A percentile compares a stretch with the other conserved stretches of the same genome.
Evolutionary conservation across 345 rosid genomes (phyloP).

Genomic region (Populus alba): DNA sequence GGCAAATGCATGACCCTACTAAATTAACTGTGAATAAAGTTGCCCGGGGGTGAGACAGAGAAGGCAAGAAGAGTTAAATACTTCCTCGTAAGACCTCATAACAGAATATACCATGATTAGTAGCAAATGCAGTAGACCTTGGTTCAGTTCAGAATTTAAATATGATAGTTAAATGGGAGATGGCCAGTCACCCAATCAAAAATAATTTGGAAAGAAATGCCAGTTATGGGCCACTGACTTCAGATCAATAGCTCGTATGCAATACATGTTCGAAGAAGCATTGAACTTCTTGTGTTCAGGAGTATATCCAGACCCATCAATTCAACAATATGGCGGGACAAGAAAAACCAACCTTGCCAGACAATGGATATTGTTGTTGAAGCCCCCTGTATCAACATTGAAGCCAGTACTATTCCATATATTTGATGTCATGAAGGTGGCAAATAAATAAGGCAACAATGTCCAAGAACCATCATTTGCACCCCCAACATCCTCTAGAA

Average conservation of each 20-base stretch:
- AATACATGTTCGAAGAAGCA: background rate
- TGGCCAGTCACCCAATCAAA: background rate
- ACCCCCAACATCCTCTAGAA: conserved; percentile 87
- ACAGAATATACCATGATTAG: background rate
- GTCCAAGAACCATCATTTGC: conserved; percentile 94
- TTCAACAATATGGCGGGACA: background rate
- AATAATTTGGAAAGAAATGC: too few relatives aligned
- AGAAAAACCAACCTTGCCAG: conserved; percentile 69
- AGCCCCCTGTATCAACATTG: conserved; percentile 91
- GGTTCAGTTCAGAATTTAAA: background rate
- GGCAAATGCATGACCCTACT: background rate
- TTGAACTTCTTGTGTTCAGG: background rate
- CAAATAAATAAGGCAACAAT: conserved; percentile 85
- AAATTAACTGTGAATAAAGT: background rate
- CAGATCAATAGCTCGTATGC: too few relatives aligned
- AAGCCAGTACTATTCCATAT: conserved; percentile 90
- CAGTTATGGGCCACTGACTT: too few relatives aligned
- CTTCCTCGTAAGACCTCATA: too few relatives aligned
- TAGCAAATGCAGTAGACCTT: background rate
- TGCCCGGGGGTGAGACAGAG: background rate
- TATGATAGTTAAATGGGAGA: background rate
- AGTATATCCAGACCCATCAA: background rate
- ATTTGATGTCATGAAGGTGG: conserved; percentile 80
- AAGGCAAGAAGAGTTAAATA: background rate
- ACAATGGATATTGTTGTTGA: conserved; percentile 91